Evolutionary conservation across 441 rosid species (phyloP), one percentile per base, ranked within the genome.

Genomic region (Populus hybrid): DNA sequence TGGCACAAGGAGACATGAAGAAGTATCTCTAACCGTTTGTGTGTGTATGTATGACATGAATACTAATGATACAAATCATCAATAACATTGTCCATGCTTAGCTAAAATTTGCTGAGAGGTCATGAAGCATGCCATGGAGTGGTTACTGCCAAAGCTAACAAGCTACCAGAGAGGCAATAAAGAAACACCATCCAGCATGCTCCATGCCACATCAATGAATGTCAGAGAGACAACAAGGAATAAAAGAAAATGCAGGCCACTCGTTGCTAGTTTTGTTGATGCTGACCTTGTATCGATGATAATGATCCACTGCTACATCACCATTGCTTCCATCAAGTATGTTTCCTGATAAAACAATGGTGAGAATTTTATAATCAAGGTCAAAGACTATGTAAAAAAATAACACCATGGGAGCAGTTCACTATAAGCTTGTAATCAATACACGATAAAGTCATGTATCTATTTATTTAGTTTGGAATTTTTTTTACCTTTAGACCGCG

Each of bases 241-340:
- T 59, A 77, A 26, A 50, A 68, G 32, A 69, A 76, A 46, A 46
- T 12, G 54, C 64, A 18, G 46, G 14, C 4, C 36, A 69, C 6
- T 8, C 46, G 66, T 34, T 46, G 65, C 75, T 42, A 76, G 72
- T 70, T 67, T 40, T 18, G 26, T 75, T 24, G 77, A 71, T 36
- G 40, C 68, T 64, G 63, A 86, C 99, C 96, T 90, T 82, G 84
- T 89, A 93, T 76, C 90, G 87, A 76, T 92, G 90, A 80, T 92
- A 95, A 86, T 95, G 99, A 87, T 95, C 98, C 30, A 93, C 98
- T 10, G 98, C 98, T 20, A 92, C 84, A 81, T 95, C 97, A n/a
- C 92, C 98, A 20, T 80, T 89, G 88, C 91, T 83, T 79, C 91
- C 95, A 83, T 95, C 94, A 73, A 91, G 16, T 84, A 89, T 83